phyloP scores from a whole-genome alignment of 169 alveolate genomes.

The Plasmodium falciparum region DNA sequence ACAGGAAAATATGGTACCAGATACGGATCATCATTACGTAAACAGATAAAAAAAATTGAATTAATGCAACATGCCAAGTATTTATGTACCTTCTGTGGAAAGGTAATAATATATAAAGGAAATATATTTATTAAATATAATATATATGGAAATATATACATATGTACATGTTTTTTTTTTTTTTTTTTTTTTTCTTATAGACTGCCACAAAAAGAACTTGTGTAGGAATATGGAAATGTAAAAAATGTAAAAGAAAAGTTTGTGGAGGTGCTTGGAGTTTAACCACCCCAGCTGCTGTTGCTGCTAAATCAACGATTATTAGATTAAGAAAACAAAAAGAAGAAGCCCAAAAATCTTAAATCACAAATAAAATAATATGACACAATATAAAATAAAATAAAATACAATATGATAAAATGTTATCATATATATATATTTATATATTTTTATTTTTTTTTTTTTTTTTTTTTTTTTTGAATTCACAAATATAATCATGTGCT shows the following conservation, averaged over 20 bases:
- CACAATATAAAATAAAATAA: too few relatives aligned
- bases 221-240: conserved; percentile 98
- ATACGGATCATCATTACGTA: conserved; percentile 98
- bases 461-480: conserved; percentile 21
- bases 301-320: conserved; percentile 92
- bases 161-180: too few relatives aligned
- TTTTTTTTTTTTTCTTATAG: conserved; percentile 75
- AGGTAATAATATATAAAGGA: conserved; percentile 78
- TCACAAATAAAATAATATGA: too few relatives aligned
- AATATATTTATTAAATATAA: too few relatives aligned
- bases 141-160: too few relatives aligned
- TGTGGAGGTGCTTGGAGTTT: conserved; percentile 99
- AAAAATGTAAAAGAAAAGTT: conserved; percentile 93
- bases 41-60: conserved; percentile 96
- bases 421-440: background rate
- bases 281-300: conserved; percentile 96
- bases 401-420: too few relatives aligned
- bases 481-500: too few relatives aligned
- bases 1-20: conserved; percentile 99
- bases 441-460: conserved; percentile 21
- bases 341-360: conserved; percentile 78
- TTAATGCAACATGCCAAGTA: conserved; percentile 94
- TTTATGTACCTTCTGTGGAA: conserved; percentile 97
- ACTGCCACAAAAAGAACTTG: conserved; percentile 94
- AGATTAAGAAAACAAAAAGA: conserved; percentile 86